A percentile compares a stretch with the other conserved stretches of the same genome.
phyloP scores from a whole-genome alignment of 176 grass and related monocot genomes.

The Rhynchospora tenuis region DNA sequence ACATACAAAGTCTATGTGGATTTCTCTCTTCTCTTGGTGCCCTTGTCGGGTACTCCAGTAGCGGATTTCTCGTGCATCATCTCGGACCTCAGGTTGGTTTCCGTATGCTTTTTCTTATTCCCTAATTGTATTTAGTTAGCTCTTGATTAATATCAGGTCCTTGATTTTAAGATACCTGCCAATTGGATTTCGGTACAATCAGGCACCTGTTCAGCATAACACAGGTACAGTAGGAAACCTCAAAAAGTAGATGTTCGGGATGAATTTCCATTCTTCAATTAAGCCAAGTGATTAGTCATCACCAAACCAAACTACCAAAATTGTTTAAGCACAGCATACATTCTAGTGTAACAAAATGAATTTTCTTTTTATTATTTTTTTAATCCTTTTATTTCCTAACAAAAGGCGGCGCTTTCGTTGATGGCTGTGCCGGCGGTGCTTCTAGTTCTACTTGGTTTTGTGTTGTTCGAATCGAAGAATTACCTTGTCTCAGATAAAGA shows the following conservation, averaged over 20 bases:
- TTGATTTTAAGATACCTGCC: no score
- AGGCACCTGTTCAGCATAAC: no score
- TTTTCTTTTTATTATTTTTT: background rate
- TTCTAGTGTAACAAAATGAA: background rate
- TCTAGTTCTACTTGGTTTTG: slow-evolving; percentile 62
- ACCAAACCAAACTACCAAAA: no score
- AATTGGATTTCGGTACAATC: no score
- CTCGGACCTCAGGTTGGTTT: slow-evolving; percentile 61
- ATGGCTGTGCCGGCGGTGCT: slow-evolving; percentile 54
- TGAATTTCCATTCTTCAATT: no score
- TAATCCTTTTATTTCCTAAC: background rate
- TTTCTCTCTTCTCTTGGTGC: slow-evolving; percentile 73
- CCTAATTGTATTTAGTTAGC: slow-evolving; percentile 8
- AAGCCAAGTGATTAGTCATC: no score
- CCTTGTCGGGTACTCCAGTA: slow-evolving; percentile 66
- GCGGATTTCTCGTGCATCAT: slow-evolving; percentile 68
- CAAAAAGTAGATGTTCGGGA: no score
- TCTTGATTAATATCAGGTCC: no score
- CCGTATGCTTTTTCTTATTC: background rate
- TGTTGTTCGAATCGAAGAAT: slow-evolving; percentile 59
- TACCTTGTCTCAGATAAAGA: slow-evolving; percentile 43
- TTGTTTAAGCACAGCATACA: background rate
- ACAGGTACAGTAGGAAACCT: no score
- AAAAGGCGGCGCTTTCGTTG: slow-evolving; percentile 64
- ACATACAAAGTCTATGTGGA: slow-evolving; percentile 83